Conservation (phyloP, 2,329 filamentous ascomycete genomes). For the Ophiostoma tasmaniense region DNA sequence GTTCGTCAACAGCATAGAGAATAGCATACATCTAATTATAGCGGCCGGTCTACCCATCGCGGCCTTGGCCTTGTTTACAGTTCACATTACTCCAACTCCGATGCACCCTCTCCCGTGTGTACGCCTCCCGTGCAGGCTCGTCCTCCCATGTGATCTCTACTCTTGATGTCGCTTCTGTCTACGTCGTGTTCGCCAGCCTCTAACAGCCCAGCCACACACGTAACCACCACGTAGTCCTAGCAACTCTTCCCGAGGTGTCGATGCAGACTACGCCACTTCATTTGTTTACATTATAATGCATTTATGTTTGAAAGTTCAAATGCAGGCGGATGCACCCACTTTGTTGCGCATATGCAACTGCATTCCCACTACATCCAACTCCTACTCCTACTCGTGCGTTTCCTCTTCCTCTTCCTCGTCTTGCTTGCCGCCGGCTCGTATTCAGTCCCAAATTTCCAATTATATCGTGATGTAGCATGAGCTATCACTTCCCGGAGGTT, state of each 20-base stretch:
- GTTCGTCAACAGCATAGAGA: neutral
- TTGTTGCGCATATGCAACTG: neutral
- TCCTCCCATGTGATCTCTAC: conserved; percentile 11
- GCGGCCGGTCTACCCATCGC: neutral
- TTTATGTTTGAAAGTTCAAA: neutral
- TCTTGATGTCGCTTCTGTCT: neutral
- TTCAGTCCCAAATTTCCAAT: neutral
- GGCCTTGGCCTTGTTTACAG: neutral
- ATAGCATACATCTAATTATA: neutral
- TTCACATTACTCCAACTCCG: neutral
- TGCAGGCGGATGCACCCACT: neutral
- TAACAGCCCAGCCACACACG: neutral
- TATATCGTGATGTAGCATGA: neutral
- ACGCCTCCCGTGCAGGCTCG: conserved; percentile 10
- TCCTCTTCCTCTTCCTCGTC: neutral
- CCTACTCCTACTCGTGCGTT: too few relatives aligned
- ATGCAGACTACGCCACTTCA: neutral
- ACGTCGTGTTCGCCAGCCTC: neutral
- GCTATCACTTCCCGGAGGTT: neutral
- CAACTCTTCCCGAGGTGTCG: neutral
- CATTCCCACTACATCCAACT: neutral
- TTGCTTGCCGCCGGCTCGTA: neutral
- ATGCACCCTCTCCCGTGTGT: neutral
- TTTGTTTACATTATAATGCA: neutral
- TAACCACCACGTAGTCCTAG: neutral